phyloP scores from a whole-genome alignment of 2,329 filamentous ascomycete species.

The Escovopsis sp. region DNA sequence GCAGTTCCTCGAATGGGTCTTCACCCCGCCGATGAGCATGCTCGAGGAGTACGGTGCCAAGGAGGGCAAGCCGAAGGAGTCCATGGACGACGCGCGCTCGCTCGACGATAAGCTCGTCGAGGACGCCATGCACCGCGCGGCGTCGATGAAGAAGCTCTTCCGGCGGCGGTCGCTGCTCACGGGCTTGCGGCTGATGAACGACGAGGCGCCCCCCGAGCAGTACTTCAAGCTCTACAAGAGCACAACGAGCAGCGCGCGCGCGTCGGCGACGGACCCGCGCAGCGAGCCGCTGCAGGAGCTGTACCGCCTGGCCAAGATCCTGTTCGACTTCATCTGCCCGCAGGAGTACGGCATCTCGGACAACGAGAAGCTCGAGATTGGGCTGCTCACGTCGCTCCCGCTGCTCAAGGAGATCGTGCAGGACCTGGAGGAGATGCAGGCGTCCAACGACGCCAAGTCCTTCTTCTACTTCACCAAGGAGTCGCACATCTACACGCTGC shows the following conservation, averaged over 20 bases:
- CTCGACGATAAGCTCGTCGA: slow-evolving; percentile 19
- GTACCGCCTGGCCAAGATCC: slow-evolving; percentile 81
- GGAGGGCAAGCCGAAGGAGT: slow-evolving; percentile 25
- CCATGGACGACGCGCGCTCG: slow-evolving; percentile 22
- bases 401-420: slow-evolving; percentile 93
- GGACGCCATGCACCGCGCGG: slow-evolving; percentile 22
- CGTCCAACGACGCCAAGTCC: slow-evolving; percentile 80
- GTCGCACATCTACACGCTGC: slow-evolving; percentile 92
- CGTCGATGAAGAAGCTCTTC: slow-evolving; percentile 34
- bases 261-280: slow-evolving; percentile 63
- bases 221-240: slow-evolving; percentile 90
- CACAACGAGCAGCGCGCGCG: slow-evolving; percentile 43
- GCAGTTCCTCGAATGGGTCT: slow-evolving; percentile 93
- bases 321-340: slow-evolving; percentile 97
- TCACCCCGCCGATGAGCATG: slow-evolving; percentile 70
- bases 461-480: slow-evolving; percentile 99
- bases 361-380: slow-evolving; percentile 95
- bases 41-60: slow-evolving; percentile 47
- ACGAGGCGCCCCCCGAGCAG: slow-evolving; percentile 45
- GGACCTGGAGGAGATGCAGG: slow-evolving; percentile 93
- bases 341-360: slow-evolving; percentile 97
- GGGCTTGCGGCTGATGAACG: slow-evolving; percentile 30
- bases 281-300: slow-evolving; percentile 83
- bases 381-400: slow-evolving; percentile 80
- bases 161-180: slow-evolving; percentile 45